These are phyloP conservation scores for Physaria fendleri DNA, from an alignment of 345 rosid genomes.

Conservation along the genomic window DNA sequence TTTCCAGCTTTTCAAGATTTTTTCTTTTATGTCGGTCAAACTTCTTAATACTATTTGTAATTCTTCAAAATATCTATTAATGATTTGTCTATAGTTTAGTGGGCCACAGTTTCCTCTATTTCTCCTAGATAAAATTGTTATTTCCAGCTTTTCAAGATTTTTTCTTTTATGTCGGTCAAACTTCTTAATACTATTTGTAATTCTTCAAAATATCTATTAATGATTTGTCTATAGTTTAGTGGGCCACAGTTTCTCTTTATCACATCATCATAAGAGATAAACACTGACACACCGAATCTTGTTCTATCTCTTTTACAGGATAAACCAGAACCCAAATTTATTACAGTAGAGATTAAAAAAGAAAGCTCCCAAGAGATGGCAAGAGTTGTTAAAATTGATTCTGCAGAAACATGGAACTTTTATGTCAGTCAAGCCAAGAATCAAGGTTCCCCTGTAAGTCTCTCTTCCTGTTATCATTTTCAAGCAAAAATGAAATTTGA, in stretches of 20 bases:
- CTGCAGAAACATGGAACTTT: conserved; percentile 62
- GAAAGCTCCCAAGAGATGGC: conserved; percentile 42
- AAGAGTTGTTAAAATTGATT: conserved; percentile 54
- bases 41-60: no score
- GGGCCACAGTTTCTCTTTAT: no score
- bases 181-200: not conserved
- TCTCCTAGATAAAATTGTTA: no score
- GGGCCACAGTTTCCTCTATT: no score
- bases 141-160: no score
- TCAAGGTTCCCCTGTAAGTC: conserved; percentile 62
- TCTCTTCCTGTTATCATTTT: not conserved
- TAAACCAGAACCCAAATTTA: not conserved
- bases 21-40: not conserved
- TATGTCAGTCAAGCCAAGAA: conserved; percentile 52
- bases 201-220: not conserved
- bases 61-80: no score
- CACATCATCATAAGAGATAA: conserved; percentile 14
- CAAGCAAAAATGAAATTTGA: not conserved
- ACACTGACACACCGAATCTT: not conserved
- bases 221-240: not conserved
- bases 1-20: no score
- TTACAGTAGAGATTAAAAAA: not conserved
- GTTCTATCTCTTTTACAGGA: not conserved
- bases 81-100: no score
- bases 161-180: not conserved